These are phyloP conservation scores for Cornus suecica DNA, from an alignment of 148 eudicot genomes.

Conservation along the genomic window DNA sequence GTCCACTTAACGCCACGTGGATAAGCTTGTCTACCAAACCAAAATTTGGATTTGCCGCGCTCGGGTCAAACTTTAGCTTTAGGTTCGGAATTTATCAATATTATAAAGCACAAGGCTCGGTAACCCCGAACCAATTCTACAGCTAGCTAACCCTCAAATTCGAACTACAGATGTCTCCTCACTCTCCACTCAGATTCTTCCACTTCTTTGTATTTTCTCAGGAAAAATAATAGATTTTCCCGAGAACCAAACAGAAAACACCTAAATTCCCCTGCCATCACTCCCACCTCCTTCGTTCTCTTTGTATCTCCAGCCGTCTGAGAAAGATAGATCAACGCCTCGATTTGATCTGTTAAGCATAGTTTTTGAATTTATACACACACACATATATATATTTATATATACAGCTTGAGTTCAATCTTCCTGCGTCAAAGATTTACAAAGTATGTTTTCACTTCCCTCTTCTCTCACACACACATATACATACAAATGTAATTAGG, in stretches of 20 bases:
- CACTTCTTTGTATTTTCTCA: no score
- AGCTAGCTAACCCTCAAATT: conserved; percentile 6
- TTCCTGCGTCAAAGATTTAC: not conserved
- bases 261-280: not conserved
- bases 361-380: no score
- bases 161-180: conserved; percentile 11
- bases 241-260: not conserved
- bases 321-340: not conserved
- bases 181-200: no score
- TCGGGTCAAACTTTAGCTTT: conserved; percentile 11
- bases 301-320: not conserved
- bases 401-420: not conserved
- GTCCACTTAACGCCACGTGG: not conserved
- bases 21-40: not conserved
- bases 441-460: not conserved
- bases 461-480: not conserved
- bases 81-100: conserved; percentile 32
- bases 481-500: not conserved
- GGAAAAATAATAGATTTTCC: not conserved
- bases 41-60: conserved; percentile 48
- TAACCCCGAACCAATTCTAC: conserved; percentile 9
- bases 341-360: not conserved
- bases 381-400: no score
- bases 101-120: conserved; percentile 15
- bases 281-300: conserved; percentile 3